Percentiles rank a stretch among this genome's conserved stretches.
These are phyloP conservation scores for Geoglossum cookeanum DNA, from an alignment of 2,329 filamentous ascomycete genomes.

Conservation along the genomic window DNA sequence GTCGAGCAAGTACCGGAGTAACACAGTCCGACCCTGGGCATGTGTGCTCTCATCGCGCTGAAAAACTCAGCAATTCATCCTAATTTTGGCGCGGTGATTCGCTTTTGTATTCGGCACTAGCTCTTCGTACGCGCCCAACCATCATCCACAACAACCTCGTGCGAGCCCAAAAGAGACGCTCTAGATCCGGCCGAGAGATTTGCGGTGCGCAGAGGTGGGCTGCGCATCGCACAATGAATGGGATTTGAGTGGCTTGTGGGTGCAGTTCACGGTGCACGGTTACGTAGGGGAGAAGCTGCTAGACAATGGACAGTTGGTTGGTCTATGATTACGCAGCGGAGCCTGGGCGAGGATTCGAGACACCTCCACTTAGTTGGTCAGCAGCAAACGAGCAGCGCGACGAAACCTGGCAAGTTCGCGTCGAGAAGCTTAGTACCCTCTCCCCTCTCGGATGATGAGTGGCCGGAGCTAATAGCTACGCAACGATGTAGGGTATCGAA, in stretches of 20 bases:
- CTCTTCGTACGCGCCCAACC: background rate
- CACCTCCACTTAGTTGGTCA: background rate
- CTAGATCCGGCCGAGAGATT: background rate
- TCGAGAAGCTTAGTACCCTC: background rate
- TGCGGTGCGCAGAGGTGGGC: background rate
- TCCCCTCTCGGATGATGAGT: background rate
- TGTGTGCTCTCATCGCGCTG: no score
- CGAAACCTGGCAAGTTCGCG: background rate
- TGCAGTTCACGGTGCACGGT: background rate
- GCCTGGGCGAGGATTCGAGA: background rate
- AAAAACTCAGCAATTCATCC: background rate
- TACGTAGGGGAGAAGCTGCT: background rate
- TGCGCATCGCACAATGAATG: background rate
- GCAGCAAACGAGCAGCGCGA: background rate
- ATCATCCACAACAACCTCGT: background rate
- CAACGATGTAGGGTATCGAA: no score
- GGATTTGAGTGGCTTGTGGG: background rate
- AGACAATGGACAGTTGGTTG: background rate
- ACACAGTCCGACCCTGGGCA: background rate
- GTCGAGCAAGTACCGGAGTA: background rate
- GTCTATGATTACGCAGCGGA: background rate
- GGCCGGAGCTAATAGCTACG: background rate
- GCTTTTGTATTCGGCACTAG: background rate
- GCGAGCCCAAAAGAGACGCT: background rate
- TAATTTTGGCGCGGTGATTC: constrained; percentile 2